Percentiles rank a stretch among this genome's conserved stretches.
Evolutionary conservation across 768 basidiomycete genomes (phyloP).

Genomic region (Chalciporus pseudorubinellus): DNA sequence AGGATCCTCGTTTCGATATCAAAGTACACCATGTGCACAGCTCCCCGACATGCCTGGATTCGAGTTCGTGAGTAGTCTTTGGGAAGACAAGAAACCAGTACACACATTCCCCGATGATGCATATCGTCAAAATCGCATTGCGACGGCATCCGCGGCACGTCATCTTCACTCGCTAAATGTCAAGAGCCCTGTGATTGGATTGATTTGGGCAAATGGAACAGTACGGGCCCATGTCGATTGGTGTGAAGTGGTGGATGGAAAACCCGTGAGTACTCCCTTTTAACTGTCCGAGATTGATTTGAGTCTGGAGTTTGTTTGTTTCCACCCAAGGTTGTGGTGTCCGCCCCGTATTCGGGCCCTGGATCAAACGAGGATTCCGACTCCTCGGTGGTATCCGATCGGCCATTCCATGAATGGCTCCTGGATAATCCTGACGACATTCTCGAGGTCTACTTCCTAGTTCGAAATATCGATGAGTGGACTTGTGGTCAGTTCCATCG

Average conservation of each 20-base stretch:
- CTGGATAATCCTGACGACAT: conserved; percentile 45
- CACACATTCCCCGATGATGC: conserved; percentile 50
- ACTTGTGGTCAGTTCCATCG: conserved; percentile 43
- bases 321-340: conserved; percentile 42
- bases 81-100: conserved; percentile 60
- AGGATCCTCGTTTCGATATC: conserved; percentile 49
- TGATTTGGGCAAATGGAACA: conserved; percentile 51
- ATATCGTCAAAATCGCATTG: conserved; percentile 57
- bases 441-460: conserved; percentile 47
- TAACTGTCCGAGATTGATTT: background rate
- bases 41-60: conserved; percentile 47
- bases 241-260: conserved; percentile 38
- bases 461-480: conserved; percentile 55
- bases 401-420: conserved; percentile 49
- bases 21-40: conserved; percentile 48
- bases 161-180: conserved; percentile 50
- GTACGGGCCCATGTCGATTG: conserved; percentile 59
- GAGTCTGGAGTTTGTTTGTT: background rate
- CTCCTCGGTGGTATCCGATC: conserved; percentile 9
- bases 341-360: conserved; percentile 43
- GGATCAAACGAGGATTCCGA: conserved; percentile 17
- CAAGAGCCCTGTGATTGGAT: conserved; percentile 47
- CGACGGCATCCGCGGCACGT: conserved; percentile 47
- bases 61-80: conserved; percentile 53
- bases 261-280: conserved; percentile 34